Percentiles rank a stretch among this genome's conserved stretches.
Evolutionary conservation across 345 rosid genomes (phyloP).

Genomic region (Pseudoturritis turrita): DNA sequence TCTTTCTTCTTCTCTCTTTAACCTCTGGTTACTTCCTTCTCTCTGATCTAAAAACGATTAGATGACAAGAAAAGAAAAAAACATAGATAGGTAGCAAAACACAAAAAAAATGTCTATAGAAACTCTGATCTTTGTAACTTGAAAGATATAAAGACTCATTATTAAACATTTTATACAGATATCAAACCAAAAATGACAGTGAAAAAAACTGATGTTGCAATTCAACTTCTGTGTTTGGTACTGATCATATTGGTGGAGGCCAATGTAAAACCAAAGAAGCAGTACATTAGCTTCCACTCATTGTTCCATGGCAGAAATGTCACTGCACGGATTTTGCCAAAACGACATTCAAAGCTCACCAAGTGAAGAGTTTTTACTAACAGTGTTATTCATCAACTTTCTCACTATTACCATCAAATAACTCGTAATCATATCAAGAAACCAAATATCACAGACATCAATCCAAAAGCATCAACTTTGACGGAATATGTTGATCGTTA

Average conservation of each 20-base stretch:
- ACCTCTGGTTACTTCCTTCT: slow-evolving; percentile 78
- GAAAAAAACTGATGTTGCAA: neutral
- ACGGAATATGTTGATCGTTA: neutral
- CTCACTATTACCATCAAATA: neutral
- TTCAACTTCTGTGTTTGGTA: too few relatives aligned
- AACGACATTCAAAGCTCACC: neutral
- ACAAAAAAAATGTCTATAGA: slow-evolving; percentile 4
- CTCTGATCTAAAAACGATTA: slow-evolving; percentile 36
- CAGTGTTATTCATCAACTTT: neutral
- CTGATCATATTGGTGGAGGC: neutral
- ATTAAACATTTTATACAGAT: neutral
- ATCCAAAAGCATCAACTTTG: neutral
- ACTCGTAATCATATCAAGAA: neutral
- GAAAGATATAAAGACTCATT: neutral
- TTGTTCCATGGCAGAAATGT: neutral
- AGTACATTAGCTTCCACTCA: neutral
- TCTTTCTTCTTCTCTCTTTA: slow-evolving; percentile 72
- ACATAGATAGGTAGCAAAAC: slow-evolving; percentile 22
- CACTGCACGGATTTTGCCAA: neutral
- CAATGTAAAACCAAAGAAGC: neutral
- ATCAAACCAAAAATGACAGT: neutral
- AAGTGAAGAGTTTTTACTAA: neutral
- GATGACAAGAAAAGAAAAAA: neutral
- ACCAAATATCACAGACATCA: slow-evolving; percentile 7
- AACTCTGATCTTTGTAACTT: slow-evolving; percentile 3